Base-by-base conservation (phyloP, 305 asterid species). In the Plantago coronopus region DNA sequence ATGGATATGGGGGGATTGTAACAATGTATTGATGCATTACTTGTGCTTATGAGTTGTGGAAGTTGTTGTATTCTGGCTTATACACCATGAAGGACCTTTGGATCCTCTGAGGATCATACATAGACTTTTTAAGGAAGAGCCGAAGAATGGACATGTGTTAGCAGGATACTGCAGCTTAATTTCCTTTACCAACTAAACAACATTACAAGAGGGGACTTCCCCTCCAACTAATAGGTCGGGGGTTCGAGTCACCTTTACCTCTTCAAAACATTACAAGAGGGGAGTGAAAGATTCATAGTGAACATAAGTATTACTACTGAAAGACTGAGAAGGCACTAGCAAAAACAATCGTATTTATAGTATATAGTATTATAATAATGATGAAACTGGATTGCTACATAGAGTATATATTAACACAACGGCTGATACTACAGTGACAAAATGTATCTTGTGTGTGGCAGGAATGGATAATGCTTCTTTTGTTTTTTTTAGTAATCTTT, bases 71-170 rank as follows among this genome's bases (percentile, higher is more conserved):
- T 71, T 88, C 17, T 88, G 91, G 95, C 90, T 88, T 76, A 69
- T 88, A 54, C 96, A 91, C 66, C 79, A 82, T 66, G 80, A 84
- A 64, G 95, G 95, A 31, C 60, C 53, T 88, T 85, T 48, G 95
- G 95, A 83, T 78, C 91, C 94, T 48, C 67, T 88, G 95, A 84
- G 71, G 95, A 91, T 80, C 94, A 85, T 64, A 31, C 76, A 70
- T 79, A 80, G 81, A 20, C 71, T 38, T 38, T 22, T 53, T 66
- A 8, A 72, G 74, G 61, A 68, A 60, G 51, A 72, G 69, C 31
- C 51, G 55, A 49, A 54, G 50, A 51, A 19, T 47, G 29, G 11
- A 34, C 13, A 61, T 17, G 48, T 2, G 65, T 74, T 80, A 66
- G 57, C 61, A 72, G 46, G 70, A 23, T n/a, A 40, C 62, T 47